A percentile compares a stretch with the other conserved stretches of the same genome.
Conservation (phyloP, 2,329 filamentous ascomycete species). For the Xylaria digitata region DNA sequence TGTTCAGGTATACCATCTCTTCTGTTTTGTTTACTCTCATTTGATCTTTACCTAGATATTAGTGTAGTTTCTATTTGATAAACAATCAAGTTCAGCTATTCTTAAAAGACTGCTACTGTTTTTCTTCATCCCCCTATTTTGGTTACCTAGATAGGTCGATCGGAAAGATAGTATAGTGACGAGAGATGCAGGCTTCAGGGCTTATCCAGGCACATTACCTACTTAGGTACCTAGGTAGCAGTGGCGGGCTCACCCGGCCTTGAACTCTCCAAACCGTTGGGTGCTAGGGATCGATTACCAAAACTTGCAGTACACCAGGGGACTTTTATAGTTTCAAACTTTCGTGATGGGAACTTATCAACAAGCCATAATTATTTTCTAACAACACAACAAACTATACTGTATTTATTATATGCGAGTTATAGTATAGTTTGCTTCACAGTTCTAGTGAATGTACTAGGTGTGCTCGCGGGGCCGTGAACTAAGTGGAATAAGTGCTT, state of each 20-base stretch:
- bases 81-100: neutral
- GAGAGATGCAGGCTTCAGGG: constrained; percentile 15
- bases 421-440: neutral
- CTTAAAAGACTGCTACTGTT: neutral
- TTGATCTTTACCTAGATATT: no score
- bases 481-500: constrained; percentile 2
- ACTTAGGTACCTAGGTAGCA: no score
- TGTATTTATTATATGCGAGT: neutral
- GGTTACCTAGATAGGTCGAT: no score
- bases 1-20: neutral
- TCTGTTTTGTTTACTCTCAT: neutral
- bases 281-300: constrained; percentile 2
- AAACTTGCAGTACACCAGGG: neutral
- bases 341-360: neutral
- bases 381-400: no score
- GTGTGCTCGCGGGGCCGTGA: neutral
- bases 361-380: neutral
- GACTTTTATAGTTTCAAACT: neutral
- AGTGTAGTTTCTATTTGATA: neutral
- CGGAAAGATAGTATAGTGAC: neutral
- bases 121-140: neutral
- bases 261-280: constrained; percentile 31
- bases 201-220: constrained; percentile 6
- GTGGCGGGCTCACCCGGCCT: constrained; percentile 19
- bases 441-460: neutral